Evolutionary conservation across 2,329 filamentous ascomycete genomes (phyloP).

Genomic region (Fusarium pseudonygamai): DNA sequence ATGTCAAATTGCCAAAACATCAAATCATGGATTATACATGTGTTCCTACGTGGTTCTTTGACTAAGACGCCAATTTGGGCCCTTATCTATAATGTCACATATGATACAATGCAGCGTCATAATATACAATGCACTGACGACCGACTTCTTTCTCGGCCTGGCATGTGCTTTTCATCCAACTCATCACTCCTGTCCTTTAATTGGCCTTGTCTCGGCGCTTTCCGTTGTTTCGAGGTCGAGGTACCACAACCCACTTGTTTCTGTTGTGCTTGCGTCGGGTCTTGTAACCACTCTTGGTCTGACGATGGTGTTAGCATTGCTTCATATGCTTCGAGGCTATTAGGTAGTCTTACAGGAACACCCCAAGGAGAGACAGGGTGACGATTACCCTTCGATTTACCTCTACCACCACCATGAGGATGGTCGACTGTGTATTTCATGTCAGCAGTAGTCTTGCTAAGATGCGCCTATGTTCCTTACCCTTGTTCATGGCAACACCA

Average conservation of each 20-base stretch:
- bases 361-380: conserved; percentile 97
- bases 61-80: conserved; percentile 27
- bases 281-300: conserved; percentile 90
- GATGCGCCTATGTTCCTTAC: conserved; percentile 57
- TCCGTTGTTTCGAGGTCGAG: conserved; percentile 88
- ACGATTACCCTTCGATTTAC: conserved; percentile 98
- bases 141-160: conserved; percentile 16
- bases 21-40: not conserved
- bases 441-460: conserved; percentile 20
- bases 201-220: conserved; percentile 77
- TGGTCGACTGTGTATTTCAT: conserved; percentile 74
- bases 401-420: conserved; percentile 97
- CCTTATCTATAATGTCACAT: conserved; percentile 47
- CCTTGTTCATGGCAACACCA: conserved; percentile 98
- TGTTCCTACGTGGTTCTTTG: conserved; percentile 14
- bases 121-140: conserved; percentile 44
- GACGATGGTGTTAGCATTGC: conserved; percentile 21
- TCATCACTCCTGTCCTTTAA: conserved; percentile 40
- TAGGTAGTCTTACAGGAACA: conserved; percentile 75
- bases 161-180: conserved; percentile 22
- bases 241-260: conserved; percentile 90
- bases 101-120: conserved; percentile 47
- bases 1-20: not conserved
- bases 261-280: conserved; percentile 87
- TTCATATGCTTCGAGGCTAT: not conserved